A percentile compares a stretch with the other conserved stretches of the same genome.
Evolutionary conservation across 2,329 filamentous ascomycete genomes (phyloP).

Genomic region (Thelonectria olida): DNA sequence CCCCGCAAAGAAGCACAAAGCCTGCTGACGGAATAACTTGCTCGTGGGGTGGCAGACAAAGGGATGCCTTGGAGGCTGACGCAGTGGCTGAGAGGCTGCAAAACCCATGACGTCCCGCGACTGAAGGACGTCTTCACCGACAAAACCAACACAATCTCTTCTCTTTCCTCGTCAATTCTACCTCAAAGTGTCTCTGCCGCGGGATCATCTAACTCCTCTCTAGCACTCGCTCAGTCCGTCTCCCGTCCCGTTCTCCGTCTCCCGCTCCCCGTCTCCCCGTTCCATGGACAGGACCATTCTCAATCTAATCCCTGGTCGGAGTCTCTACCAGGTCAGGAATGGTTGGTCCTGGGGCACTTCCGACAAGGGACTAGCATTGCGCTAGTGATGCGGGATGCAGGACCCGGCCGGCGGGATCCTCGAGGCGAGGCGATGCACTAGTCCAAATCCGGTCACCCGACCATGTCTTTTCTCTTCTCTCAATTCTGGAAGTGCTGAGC

Average conservation of each 20-base stretch:
- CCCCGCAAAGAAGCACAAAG: constrained; percentile 9
- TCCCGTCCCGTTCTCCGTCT: constrained; percentile 12
- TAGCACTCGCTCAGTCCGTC: constrained; percentile 2
- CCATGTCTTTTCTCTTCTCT: constrained; percentile 34
- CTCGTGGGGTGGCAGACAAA: neutral
- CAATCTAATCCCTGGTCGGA: constrained; percentile 23
- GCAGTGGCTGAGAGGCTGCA: constrained; percentile 5
- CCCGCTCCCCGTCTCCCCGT: constrained; percentile 16
- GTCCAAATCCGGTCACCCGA: constrained; percentile 11
- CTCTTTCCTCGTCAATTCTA: neutral
- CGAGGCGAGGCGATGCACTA: constrained; percentile 21
- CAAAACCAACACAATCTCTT: neutral
- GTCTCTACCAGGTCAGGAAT: constrained; percentile 13
- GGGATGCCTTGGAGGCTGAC: constrained; percentile 9
- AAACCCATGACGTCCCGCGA: too few species aligned
- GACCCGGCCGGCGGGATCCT: constrained; percentile 38
- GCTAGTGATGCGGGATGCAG: constrained; percentile 35
- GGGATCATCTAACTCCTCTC: neutral
- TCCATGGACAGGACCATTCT: neutral
- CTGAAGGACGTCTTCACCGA: too few species aligned
- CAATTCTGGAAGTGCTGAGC: neutral
- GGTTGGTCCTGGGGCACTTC: constrained; percentile 16
- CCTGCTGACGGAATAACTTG: constrained; percentile 11
- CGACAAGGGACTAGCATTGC: constrained; percentile 16
- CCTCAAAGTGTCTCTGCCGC: neutral